Evolutionary conservation across 441 rosid genomes (phyloP).

Genomic region (Gossypium aridum): DNA sequence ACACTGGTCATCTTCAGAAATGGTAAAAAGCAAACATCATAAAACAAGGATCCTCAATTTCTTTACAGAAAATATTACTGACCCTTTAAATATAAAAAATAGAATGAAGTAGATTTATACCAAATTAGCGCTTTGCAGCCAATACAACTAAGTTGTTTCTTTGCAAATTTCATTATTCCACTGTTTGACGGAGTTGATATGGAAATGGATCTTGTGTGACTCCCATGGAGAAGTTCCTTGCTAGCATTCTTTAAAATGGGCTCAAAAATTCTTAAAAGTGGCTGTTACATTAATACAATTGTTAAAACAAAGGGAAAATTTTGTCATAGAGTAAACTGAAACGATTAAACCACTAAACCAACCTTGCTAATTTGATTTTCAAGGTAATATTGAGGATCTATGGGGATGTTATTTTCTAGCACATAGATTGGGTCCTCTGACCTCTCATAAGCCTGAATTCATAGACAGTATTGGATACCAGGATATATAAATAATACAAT

Average conservation of each 20-base stretch:
- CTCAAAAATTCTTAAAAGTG: conserved; percentile 89
- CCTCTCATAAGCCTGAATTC: conserved; percentile 81
- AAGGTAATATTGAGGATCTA: conserved; percentile 87
- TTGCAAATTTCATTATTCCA: conserved; percentile 92
- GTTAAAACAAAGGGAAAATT: conserved; percentile 10
- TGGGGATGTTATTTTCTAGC: conserved; percentile 86
- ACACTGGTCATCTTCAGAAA: neutral
- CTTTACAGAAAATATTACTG: neutral
- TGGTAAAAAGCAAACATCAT: neutral
- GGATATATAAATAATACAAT: neutral
- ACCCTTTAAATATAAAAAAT: neutral
- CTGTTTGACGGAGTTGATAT: conserved; percentile 86
- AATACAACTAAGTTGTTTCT: conserved; percentile 78
- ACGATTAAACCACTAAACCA: conserved; percentile 15
- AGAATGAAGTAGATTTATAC: conserved; percentile 27
- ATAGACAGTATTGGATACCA: conserved; percentile 5
- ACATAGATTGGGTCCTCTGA: conserved; percentile 98
- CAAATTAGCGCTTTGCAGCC: conserved; percentile 89
- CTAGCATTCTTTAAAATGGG: conserved; percentile 97
- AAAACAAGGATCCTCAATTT: neutral
- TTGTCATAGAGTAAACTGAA: conserved; percentile 3
- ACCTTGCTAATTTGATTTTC: conserved; percentile 98
- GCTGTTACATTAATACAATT: conserved; percentile 42
- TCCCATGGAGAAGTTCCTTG: conserved; percentile 86
- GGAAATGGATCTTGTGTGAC: conserved; percentile 89